These are phyloP conservation scores for Fusarium sp. DNA, from an alignment of 2,329 filamentous ascomycete species.

Conservation along the genomic window DNA sequence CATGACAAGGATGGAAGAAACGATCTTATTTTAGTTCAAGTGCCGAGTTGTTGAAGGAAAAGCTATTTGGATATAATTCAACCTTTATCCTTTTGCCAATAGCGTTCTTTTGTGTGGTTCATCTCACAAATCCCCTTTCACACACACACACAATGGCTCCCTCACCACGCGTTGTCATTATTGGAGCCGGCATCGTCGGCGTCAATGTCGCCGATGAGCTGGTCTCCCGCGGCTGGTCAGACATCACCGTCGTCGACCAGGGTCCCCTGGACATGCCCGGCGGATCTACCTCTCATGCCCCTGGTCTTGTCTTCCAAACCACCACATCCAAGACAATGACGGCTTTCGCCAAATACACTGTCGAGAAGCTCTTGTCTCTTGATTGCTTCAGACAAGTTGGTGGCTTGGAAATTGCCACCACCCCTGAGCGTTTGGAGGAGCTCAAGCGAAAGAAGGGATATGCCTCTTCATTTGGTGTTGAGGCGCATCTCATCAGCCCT, in stretches of 20 bases:
- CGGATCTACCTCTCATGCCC: constrained; percentile 74
- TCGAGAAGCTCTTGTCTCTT: constrained; percentile 69
- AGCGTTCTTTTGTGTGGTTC: constrained; percentile 21
- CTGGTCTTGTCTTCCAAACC: constrained; percentile 73
- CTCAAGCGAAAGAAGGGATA: constrained; percentile 73
- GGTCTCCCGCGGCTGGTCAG: constrained; percentile 69
- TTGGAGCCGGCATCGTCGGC: constrained; percentile 74
- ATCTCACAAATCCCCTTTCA: not conserved
- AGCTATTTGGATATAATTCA: constrained; percentile 32
- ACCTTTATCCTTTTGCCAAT: constrained; percentile 28
- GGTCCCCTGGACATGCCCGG: constrained; percentile 72
- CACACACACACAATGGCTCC: constrained; percentile 26
- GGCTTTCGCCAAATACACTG: constrained; percentile 69
- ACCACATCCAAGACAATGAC: constrained; percentile 69
- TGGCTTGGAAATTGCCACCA: constrained; percentile 72
- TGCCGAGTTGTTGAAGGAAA: constrained; percentile 17
- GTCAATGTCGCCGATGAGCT: constrained; percentile 74
- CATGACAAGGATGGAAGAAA: constrained; percentile 30
- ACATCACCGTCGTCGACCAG: constrained; percentile 75
- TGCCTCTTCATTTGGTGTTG: constrained; percentile 70
- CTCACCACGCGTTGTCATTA: constrained; percentile 65
- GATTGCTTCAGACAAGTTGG: constrained; percentile 74
- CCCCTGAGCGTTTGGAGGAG: constrained; percentile 67
- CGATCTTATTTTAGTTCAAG: not conserved
- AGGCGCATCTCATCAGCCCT: constrained; percentile 61